These are phyloP conservation scores for Pythium angustatum DNA, from an alignment of 352 stramenopile genomes.

Conservation along the genomic window DNA sequence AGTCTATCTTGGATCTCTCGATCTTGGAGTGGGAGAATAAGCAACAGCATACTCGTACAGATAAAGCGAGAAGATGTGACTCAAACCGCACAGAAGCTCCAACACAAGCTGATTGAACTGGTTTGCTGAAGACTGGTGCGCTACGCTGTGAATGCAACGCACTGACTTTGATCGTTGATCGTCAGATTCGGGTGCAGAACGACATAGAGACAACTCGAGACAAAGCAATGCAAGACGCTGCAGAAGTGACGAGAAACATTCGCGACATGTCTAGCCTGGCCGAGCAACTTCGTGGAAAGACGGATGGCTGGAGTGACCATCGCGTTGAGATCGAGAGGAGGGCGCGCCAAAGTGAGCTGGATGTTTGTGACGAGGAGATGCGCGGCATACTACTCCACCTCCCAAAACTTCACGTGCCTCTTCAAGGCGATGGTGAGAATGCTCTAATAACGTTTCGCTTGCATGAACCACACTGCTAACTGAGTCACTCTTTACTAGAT, in stretches of 20 bases:
- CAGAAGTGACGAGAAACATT: background rate
- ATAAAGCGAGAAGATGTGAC: background rate
- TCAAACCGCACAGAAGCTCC: background rate
- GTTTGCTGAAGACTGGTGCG: background rate
- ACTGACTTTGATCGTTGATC: background rate
- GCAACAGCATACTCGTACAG: background rate
- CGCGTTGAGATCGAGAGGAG: background rate
- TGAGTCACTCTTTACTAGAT: no score
- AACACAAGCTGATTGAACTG: background rate
- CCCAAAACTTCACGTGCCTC: conserved; percentile 4
- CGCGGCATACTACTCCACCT: background rate
- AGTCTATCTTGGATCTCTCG: background rate
- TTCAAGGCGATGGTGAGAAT: conserved; percentile 20
- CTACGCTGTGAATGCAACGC: background rate
- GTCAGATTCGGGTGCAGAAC: background rate
- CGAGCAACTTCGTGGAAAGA: background rate
- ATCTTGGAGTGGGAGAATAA: background rate
- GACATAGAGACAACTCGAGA: background rate
- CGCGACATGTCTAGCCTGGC: background rate
- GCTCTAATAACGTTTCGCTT: background rate
- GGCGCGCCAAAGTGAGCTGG: background rate
- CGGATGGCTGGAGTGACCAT: conserved; percentile 1
- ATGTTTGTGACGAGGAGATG: conserved; percentile 2
- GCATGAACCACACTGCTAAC: background rate
- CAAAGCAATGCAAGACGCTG: conserved; percentile 1